phyloP scores from a whole-genome alignment of 1,139 yeast genomes.

The Debaryomyces sp. region DNA sequence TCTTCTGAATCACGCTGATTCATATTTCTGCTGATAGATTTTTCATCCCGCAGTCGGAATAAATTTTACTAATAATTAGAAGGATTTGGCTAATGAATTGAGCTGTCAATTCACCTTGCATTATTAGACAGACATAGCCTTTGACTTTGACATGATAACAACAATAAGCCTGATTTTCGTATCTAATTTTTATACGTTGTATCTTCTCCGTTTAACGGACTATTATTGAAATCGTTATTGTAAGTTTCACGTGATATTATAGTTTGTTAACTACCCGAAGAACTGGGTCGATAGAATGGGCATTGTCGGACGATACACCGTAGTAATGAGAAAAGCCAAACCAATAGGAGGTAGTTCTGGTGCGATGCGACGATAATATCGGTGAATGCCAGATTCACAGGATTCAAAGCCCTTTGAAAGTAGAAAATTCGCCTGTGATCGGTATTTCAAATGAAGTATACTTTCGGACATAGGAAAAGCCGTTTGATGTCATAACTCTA shows the following conservation, averaged over 20 bases:
- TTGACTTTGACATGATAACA: neutral
- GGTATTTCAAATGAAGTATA: neutral
- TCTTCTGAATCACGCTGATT: neutral
- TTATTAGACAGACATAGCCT: slow-evolving; percentile 4
- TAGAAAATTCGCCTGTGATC: neutral
- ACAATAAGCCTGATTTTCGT: neutral
- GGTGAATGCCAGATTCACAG: neutral
- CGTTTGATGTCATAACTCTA: neutral
- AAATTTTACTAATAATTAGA: neutral
- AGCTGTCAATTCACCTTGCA: neutral
- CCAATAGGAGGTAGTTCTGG: neutral
- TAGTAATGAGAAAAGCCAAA: neutral
- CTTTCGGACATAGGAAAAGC: neutral
- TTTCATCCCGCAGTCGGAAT: slow-evolving; percentile 8
- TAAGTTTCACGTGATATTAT: slow-evolving; percentile 1
- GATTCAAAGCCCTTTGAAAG: neutral
- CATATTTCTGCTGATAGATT: neutral
- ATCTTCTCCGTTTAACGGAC: slow-evolving; percentile 5
- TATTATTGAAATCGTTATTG: neutral
- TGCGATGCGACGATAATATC: neutral
- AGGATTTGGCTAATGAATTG: neutral
- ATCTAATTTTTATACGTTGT: slow-evolving; percentile 2
- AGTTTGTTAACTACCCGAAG: neutral
- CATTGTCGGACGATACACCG: neutral
- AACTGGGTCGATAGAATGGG: neutral